phyloP scores from a whole-genome alignment of 140 eudicot genomes.

The Senecio squalidus region DNA sequence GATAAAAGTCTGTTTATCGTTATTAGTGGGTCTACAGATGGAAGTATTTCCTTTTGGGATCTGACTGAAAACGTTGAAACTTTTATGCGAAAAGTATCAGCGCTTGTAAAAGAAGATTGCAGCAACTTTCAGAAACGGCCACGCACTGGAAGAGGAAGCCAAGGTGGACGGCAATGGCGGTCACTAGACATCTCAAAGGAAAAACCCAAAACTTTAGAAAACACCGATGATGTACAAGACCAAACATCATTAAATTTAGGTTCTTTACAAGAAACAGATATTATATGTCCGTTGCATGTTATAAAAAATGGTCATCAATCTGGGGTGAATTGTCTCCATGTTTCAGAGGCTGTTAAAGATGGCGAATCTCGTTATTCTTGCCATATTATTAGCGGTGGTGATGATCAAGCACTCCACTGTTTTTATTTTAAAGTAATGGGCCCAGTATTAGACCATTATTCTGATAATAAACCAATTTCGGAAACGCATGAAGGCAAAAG shows the following conservation, averaged over 20 bases:
- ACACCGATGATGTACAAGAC: slow-evolving; percentile 14
- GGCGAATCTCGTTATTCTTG: slow-evolving; percentile 30
- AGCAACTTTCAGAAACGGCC: slow-evolving; percentile 73
- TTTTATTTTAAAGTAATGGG: slow-evolving; percentile 37
- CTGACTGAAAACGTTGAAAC: slow-evolving; percentile 57
- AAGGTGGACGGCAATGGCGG: slow-evolving; percentile 95
- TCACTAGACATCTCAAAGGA: slow-evolving; percentile 31
- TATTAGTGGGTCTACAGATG: slow-evolving; percentile 89
- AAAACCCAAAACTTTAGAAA: slow-evolving; percentile 10
- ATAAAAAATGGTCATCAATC: slow-evolving; percentile 74
- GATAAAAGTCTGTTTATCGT: slow-evolving; percentile 52
- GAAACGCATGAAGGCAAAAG: slow-evolving; percentile 1
- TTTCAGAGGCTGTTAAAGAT: slow-evolving; percentile 36
- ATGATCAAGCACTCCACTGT: slow-evolving; percentile 85
- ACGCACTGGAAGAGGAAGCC: slow-evolving; percentile 98
- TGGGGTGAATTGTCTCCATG: slow-evolving; percentile 87
- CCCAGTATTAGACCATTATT: no score
- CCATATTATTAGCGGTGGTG: slow-evolving; percentile 80
- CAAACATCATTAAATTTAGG: slow-evolving; percentile 23
- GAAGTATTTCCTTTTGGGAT: slow-evolving; percentile 94
- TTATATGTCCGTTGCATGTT: slow-evolving; percentile 44
- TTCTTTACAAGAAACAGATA: slow-evolving; percentile 29
- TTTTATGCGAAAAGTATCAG: slow-evolving; percentile 51
- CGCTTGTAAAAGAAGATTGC: slow-evolving; percentile 43
- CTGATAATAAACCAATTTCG: slow-evolving; percentile 13